Evolutionary conservation across 1,284 basidiomycete genomes (phyloP), one percentile per base, ranked within the genome.

Genomic region (Marasmius oreades): DNA sequence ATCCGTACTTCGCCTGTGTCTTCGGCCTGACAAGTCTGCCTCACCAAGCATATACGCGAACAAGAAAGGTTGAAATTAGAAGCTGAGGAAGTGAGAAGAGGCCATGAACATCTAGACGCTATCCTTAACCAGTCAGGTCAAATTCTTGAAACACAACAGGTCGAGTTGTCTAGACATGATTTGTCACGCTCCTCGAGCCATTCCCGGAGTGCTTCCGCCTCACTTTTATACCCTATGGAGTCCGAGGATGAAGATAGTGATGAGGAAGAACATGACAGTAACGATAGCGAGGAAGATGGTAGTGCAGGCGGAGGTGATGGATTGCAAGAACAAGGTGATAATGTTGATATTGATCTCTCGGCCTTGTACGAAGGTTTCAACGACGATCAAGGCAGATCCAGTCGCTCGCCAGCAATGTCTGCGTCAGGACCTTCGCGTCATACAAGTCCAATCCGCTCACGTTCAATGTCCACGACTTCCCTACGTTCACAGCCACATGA

Each of bases 111-210:
- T 73, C 79, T 98, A 24, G 91, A 95, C 69, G 92, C 88, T 2
- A 93, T 98, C 62, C 76, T 98, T 37, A 85, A 94, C 69, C 89
- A 96, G 66, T 96, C 93, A 43, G 92, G 92, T 0, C 86, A 90
- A 53, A 85, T 97, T 63, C 76, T 98, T 57, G 88, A 92, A 66
- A 89, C 90, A 6, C 95, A 95, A 65, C 85, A 90, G 43, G 77
- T 82, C 1, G 88, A 90, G 63, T 72, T 94, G 45, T 74, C 76
- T 0, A 77, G 77, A 56, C 73, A 74, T 8, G 75, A 78, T 51
- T 44, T 71, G 11, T 75, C 73, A 47, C 62, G 64, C 18, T 71
- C 70, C 14, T 72, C 75, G 22, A 88, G 84, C 64, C 78, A 81
- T 16, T 85, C 84, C 1, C 77, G 73, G 51, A 85, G 81, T 52